These are phyloP conservation scores for Polymyxa betae DNA, from an alignment of 208 protist genomes.

Conservation along the genomic window DNA sequence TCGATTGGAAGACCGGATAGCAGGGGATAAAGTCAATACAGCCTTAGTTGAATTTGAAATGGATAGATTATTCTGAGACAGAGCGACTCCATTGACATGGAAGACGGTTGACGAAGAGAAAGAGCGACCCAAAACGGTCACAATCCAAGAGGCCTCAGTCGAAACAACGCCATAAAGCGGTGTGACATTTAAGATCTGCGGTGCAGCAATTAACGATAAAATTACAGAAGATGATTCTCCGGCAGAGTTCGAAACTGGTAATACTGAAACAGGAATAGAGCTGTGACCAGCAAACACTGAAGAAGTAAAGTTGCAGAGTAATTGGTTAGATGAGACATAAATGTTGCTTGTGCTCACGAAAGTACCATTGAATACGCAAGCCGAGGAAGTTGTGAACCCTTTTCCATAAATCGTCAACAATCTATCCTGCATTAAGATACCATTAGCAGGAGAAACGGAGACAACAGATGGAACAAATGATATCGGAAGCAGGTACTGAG, in stretches of 20 bases:
- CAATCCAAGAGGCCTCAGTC: neutral
- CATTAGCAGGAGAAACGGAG: neutral
- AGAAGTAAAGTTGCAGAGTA: neutral
- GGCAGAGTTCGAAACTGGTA: neutral
- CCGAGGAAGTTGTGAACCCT: neutral
- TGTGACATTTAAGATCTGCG: neutral
- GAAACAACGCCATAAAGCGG: neutral
- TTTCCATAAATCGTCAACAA: neutral
- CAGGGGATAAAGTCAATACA: neutral
- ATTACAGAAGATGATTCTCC: too few relatives aligned
- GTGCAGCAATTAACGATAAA: too few relatives aligned
- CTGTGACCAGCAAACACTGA: neutral
- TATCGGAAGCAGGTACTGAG: neutral
- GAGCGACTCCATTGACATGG: neutral
- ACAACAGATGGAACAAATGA: neutral
- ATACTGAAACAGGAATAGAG: neutral
- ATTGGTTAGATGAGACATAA: neutral
- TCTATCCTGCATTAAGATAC: neutral
- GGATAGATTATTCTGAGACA: neutral
- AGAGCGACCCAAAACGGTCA: neutral
- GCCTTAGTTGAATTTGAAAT: neutral
- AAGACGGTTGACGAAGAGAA: neutral
- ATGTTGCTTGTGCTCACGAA: neutral
- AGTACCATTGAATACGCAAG: conserved; percentile 34
- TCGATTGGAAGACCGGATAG: neutral